A percentile compares a stretch with the other conserved stretches of the same genome.
Conservation (phyloP, 1,284 basidiomycete genomes). For the Entoloma clypeatum region DNA sequence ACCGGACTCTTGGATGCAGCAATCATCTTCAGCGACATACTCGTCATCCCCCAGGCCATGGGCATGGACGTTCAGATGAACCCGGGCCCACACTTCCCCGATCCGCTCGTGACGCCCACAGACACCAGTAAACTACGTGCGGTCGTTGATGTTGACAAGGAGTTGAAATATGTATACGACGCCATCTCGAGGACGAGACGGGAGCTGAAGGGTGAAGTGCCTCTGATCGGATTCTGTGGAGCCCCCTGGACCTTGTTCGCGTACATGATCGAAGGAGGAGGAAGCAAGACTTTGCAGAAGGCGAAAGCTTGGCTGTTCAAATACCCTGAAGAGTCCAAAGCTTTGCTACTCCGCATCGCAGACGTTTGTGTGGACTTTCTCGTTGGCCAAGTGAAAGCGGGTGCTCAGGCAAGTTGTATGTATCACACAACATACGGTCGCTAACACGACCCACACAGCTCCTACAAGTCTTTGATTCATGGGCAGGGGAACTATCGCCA, state of each 20-base stretch:
- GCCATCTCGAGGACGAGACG: slow-evolving; percentile 83
- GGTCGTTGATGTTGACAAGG: slow-evolving; percentile 73
- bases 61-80: slow-evolving; percentile 95
- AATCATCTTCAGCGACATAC: slow-evolving; percentile 96
- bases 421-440: slow-evolving; percentile 6
- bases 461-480: slow-evolving; percentile 94
- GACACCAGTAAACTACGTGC: slow-evolving; percentile 64
- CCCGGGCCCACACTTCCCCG: slow-evolving; percentile 84
- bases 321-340: slow-evolving; percentile 78
- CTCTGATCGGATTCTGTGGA: slow-evolving; percentile 92
- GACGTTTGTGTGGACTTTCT: slow-evolving; percentile 84
- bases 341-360: slow-evolving; percentile 73
- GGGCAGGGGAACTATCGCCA: slow-evolving; percentile 87
- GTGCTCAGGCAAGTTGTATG: slow-evolving; percentile 72
- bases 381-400: slow-evolving; percentile 87
- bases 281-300: slow-evolving; percentile 84
- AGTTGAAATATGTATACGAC: slow-evolving; percentile 87
- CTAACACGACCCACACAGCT: slow-evolving; percentile 45
- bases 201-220: slow-evolving; percentile 80
- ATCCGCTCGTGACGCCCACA: slow-evolving; percentile 73
- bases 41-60: slow-evolving; percentile 94
- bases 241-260: slow-evolving; percentile 96
- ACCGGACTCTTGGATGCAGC: slow-evolving; percentile 83
- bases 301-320: slow-evolving; percentile 91
- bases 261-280: slow-evolving; percentile 96